phyloP scores from a whole-genome alignment of 2,329 filamentous ascomycete genomes.

The Penicillium sp. region DNA sequence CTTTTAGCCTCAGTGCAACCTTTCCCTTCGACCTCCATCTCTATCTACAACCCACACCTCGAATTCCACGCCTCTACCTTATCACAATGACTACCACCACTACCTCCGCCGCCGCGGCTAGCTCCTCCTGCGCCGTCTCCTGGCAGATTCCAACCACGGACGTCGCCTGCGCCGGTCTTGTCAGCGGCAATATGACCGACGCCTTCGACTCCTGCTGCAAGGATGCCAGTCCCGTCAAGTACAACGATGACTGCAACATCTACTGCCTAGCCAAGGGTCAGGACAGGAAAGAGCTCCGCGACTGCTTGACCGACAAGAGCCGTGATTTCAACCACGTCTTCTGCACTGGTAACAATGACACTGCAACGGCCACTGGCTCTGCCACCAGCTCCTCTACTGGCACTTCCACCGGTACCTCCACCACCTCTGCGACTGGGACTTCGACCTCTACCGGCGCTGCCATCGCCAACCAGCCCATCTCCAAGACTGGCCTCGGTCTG shows the following conservation, averaged over 20 bases:
- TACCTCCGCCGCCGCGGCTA: constrained; percentile 23
- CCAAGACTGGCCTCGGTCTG: constrained; percentile 35
- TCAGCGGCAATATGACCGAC: constrained; percentile 46
- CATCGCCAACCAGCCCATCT: constrained; percentile 24
- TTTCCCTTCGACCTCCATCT: background rate
- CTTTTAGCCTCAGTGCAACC: background rate
- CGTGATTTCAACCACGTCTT: constrained; percentile 47
- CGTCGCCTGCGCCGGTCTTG: constrained; percentile 50
- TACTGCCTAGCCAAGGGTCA: constrained; percentile 56
- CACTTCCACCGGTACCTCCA: constrained; percentile 3
- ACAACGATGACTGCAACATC: constrained; percentile 54
- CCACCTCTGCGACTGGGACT: constrained; percentile 16
- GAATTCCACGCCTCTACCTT: background rate
- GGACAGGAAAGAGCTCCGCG: constrained; percentile 37
- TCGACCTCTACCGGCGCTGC: constrained; percentile 27
- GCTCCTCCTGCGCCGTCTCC: constrained; percentile 33
- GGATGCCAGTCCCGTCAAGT: constrained; percentile 48
- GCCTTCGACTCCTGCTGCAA: constrained; percentile 54
- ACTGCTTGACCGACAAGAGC: constrained; percentile 49
- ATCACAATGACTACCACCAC: constrained; percentile 28
- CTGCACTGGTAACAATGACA: constrained; percentile 44
- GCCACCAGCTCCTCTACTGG: constrained; percentile 17
- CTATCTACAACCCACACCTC: background rate
- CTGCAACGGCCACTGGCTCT: constrained; percentile 44
- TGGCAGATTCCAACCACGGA: constrained; percentile 53